Evolutionary conservation across 176 grass and related monocot species (phyloP).

Genomic region (Themeda triandra): DNA sequence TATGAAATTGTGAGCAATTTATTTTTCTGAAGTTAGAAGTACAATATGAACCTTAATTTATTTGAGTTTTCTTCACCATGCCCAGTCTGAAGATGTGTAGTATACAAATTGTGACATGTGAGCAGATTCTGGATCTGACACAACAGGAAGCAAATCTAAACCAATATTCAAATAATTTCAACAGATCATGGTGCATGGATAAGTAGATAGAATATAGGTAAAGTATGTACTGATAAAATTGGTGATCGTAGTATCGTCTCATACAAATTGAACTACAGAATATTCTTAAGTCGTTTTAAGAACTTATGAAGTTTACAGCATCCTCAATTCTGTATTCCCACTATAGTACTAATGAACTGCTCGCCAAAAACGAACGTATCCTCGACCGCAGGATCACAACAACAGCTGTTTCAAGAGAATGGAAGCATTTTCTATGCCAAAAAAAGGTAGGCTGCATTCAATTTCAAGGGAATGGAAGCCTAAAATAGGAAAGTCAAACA

Average conservation of each 20-base stretch:
- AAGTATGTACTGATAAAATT: neutral
- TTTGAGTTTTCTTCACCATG: neutral
- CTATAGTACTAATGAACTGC: neutral
- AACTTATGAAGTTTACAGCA: neutral
- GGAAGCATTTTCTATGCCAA: neutral
- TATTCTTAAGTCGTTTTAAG: neutral
- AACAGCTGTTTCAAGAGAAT: neutral
- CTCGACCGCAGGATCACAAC: neutral
- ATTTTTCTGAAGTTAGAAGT: neutral
- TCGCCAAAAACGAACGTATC: neutral
- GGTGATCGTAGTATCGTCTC: neutral
- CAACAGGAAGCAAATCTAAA: neutral
- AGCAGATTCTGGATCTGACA: neutral
- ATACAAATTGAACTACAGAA: neutral
- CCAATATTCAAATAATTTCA: neutral
- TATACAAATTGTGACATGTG: neutral
- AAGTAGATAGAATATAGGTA: neutral
- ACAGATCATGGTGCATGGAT: neutral
- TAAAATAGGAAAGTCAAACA: neutral
- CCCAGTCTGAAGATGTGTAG: neutral
- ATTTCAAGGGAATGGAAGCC: neutral
- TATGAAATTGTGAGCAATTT: neutral
- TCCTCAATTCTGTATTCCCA: neutral
- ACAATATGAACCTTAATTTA: neutral
- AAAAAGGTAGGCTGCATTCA: neutral